phyloP scores from a whole-genome alignment of 140 eudicot genomes.

The Anethum foeniculum region DNA sequence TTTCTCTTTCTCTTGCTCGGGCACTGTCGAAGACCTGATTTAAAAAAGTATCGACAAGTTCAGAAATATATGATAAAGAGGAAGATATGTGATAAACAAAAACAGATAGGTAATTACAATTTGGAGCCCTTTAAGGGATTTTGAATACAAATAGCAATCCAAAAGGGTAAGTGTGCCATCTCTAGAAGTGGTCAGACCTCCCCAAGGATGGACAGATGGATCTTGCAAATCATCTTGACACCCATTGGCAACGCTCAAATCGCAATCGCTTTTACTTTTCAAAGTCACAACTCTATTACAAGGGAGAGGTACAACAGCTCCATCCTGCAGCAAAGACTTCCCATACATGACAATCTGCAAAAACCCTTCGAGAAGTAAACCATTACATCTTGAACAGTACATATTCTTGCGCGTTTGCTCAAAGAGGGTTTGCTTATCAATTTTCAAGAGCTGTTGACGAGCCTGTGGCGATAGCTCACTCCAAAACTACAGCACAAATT shows the following conservation, averaged over 20 bases:
- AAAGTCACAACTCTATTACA: slow-evolving; percentile 27
- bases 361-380: slow-evolving; percentile 86
- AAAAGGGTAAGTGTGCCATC: slow-evolving; percentile 88
- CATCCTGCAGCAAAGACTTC: slow-evolving; percentile 83
- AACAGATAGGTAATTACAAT: slow-evolving; percentile 36
- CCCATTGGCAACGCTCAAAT: slow-evolving; percentile 28
- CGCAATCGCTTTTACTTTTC: slow-evolving; percentile 33
- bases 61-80: neutral
- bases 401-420: slow-evolving; percentile 93
- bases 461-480: slow-evolving; percentile 69
- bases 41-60: slow-evolving; percentile 17
- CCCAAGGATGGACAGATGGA: slow-evolving; percentile 99
- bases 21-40: slow-evolving; percentile 93
- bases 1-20: slow-evolving; percentile 88
- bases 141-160: slow-evolving; percentile 76
- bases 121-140: slow-evolving; percentile 85
- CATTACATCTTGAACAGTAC: slow-evolving; percentile 99
- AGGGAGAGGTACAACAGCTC: slow-evolving; percentile 40
- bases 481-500: slow-evolving; percentile 71
- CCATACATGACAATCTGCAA: slow-evolving; percentile 93
- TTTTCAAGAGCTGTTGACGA: slow-evolving; percentile 71
- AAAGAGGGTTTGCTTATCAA: slow-evolving; percentile 79
- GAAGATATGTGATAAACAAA: neutral
- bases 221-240: slow-evolving; percentile 71
- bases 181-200: slow-evolving; percentile 81